Percentiles rank a stretch among this genome's conserved stretches.
These are phyloP conservation scores for Cornus florida DNA, from an alignment of 148 eudicot species.

Conservation along the genomic window DNA sequence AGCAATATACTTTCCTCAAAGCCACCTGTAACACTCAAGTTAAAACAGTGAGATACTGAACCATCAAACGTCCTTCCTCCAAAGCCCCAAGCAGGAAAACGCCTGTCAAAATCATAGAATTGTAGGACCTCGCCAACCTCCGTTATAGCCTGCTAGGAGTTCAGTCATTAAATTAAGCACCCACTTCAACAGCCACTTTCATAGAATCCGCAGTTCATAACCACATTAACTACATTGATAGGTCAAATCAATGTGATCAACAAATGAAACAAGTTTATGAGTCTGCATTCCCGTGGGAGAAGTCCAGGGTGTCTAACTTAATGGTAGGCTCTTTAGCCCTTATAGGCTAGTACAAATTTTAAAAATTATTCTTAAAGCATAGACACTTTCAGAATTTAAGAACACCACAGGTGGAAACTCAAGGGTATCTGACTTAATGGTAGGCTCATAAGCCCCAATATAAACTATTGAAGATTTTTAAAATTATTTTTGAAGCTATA, in stretches of 20 bases:
- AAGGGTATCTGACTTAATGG: too few relatives aligned
- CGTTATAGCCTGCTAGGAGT: too few relatives aligned
- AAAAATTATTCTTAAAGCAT: background rate
- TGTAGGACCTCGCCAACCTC: constrained; percentile 78
- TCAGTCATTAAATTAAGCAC: too few relatives aligned
- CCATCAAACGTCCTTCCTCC: constrained; percentile 60
- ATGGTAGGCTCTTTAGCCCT: too few relatives aligned
- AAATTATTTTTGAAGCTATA: too few relatives aligned
- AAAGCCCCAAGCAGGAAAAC: constrained; percentile 94
- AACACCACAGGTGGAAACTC: too few relatives aligned
- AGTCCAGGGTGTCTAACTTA: too few relatives aligned
- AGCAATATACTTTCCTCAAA: constrained; percentile 35
- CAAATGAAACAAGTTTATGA: background rate
- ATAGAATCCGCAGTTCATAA: background rate
- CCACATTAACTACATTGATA: background rate
- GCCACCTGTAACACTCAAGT: constrained; percentile 44
- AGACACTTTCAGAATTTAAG: too few relatives aligned
- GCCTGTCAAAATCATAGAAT: constrained; percentile 83
- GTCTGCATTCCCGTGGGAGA: background rate
- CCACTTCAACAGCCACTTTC: too few relatives aligned
- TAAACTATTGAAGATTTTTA: too few relatives aligned
- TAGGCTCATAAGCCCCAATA: too few relatives aligned
- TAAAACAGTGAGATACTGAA: constrained; percentile 76
- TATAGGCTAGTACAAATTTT: too few relatives aligned
- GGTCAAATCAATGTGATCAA: background rate